phyloP scores from a whole-genome alignment of 2,329 filamentous ascomycete species.

The Penicillium sp. region DNA sequence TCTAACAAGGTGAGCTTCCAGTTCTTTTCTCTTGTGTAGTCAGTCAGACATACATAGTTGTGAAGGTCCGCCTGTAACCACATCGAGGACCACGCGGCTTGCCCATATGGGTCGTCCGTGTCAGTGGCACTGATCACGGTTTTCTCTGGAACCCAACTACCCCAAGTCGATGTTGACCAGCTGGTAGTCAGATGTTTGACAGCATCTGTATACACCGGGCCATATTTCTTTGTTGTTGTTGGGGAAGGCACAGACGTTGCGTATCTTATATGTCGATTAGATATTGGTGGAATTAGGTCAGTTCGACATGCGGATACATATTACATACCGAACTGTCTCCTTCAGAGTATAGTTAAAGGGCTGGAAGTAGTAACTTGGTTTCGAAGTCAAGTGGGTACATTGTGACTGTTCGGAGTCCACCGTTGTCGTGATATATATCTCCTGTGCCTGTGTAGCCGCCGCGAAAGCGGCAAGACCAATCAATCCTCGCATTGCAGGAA shows the following conservation, averaged over 20 bases:
- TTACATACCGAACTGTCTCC: constrained; percentile 26
- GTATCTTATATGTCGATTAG: constrained; percentile 20
- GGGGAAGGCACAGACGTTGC: constrained; percentile 33
- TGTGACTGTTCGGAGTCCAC: constrained; percentile 26
- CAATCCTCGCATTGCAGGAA: not conserved
- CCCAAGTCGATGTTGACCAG: constrained; percentile 33
- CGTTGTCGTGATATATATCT: constrained; percentile 28
- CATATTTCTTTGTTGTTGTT: constrained; percentile 31
- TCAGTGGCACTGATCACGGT: constrained; percentile 30
- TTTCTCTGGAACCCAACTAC: constrained; percentile 33
- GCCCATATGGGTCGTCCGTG: constrained; percentile 31
- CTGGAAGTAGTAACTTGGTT: constrained; percentile 25
- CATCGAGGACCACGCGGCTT: constrained; percentile 37
- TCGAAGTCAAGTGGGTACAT: constrained; percentile 22
- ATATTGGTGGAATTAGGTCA: not conserved
- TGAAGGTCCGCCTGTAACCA: constrained; percentile 31
- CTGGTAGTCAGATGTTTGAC: constrained; percentile 23
- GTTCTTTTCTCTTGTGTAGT: not conserved
- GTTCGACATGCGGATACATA: accelerated
- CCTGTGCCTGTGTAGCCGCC: constrained; percentile 18
- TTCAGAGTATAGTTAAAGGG: constrained; percentile 30
- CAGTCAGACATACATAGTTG: constrained; percentile 32
- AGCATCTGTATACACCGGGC: constrained; percentile 26
- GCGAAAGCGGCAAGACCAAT: constrained; percentile 6
- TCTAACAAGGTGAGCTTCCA: constrained; percentile 12